Base-by-base conservation (phyloP, 306 rosid species). In the Alnus glutinosa region DNA sequence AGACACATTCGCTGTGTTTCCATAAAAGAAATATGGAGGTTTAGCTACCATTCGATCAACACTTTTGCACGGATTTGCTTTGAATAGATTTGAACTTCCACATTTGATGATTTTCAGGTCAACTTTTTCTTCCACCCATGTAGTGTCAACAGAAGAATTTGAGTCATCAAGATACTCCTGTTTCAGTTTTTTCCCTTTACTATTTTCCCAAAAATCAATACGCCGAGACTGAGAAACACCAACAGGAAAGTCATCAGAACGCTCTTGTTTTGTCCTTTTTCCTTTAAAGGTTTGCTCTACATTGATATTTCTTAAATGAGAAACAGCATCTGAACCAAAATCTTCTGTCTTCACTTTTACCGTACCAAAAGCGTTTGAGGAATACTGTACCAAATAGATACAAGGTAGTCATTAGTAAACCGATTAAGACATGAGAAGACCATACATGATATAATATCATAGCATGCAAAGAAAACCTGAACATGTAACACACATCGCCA, bases 21-120 rank as follows among this genome's bases (percentile, higher is more conserved):
- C 98, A 57, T 86, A 95, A 42, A 92, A 88, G 88, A 95, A 95
- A 85, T 85, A 95, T 48, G 98, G 98, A 70, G 88, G 87, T 69
- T 87, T 89, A 28, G 86, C 86, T 12, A 81, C 88, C 83, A 85
- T 71, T 55, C 30, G 77, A n/a, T 71, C 85, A 46, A 87, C 84
- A 75, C 74, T 59, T 80, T 88, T 86, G 9, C 82, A 64, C 10
- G 86, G 90, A 75, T 79, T 92, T 72, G 76, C 78, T 58, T 51
- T 83, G 83, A 82, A 28, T 57, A 74, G 84, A 59, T 68, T 78
- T 2, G 88, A 79, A 82, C 82, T 78, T 75, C 52, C 86, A 34
- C 14, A 28, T 58, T 74, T 73, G 64, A 83, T 68, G 76, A 71
- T 61, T 47, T 83, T 75, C 50, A 82, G 23, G 82, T 88, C 87